Percentiles rank a stretch among this genome's conserved stretches.
Conservation (phyloP, 768 basidiomycete species). For the Boletales sp. region DNA sequence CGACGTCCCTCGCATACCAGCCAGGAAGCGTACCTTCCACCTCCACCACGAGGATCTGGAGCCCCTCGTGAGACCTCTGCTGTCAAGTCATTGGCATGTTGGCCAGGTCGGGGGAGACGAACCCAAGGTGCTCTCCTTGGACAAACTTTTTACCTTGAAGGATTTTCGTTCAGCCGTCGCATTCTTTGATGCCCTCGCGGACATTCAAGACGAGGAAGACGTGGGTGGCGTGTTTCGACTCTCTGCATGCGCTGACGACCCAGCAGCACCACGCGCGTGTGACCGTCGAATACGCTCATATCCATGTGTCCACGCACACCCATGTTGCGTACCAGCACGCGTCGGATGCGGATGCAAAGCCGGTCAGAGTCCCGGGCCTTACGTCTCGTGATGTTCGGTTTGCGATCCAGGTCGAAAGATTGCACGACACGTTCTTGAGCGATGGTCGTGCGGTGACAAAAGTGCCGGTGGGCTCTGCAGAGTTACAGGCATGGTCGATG, state of each 20-base stretch:
- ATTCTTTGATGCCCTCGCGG: constrained; percentile 27
- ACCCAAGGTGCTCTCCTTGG: constrained; percentile 17
- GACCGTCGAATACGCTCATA: constrained; percentile 20
- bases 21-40: constrained; percentile 33
- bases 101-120: constrained; percentile 8
- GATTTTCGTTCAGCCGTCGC: constrained; percentile 20
- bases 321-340: constrained; percentile 22
- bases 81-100: constrained; percentile 29
- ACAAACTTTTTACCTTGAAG: constrained; percentile 29
- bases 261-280: constrained; percentile 32
- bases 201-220: constrained; percentile 28
- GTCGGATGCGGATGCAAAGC: constrained; percentile 3
- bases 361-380: constrained; percentile 36
- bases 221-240: constrained; percentile 19
- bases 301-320: constrained; percentile 24
- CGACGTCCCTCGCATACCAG: constrained; percentile 25
- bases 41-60: constrained; percentile 32
- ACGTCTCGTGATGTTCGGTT: constrained; percentile 51
- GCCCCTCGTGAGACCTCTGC: constrained; percentile 35
- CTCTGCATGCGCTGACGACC: background rate
- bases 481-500: constrained; percentile 22
- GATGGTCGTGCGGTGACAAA: constrained; percentile 21
- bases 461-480: constrained; percentile 9
- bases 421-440: constrained; percentile 24
- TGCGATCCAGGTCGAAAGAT: constrained; percentile 40